A percentile compares a stretch with the other conserved stretches of the same genome.
phyloP scores from a whole-genome alignment of 129 eudicot species.

The Flaveria ramosissima region DNA sequence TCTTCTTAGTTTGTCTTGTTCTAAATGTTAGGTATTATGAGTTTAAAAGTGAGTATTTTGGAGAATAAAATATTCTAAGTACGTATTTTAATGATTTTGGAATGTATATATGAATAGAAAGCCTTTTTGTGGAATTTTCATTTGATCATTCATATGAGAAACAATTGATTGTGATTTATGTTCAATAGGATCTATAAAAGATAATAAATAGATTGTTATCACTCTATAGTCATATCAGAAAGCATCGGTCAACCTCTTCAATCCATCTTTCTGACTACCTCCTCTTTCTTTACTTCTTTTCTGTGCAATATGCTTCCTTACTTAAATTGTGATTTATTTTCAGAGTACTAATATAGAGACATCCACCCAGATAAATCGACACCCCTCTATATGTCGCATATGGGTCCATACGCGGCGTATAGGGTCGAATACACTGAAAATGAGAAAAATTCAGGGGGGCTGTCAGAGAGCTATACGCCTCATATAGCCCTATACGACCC shows the following conservation, averaged over 20 bases:
- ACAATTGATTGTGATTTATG: not conserved
- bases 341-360: no score
- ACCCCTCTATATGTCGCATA: no score
- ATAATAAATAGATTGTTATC: not conserved
- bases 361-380: no score
- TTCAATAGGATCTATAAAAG: no score
- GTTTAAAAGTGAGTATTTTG: slow-evolving; percentile 11
- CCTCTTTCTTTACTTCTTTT: slow-evolving; percentile 3
- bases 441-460: no score
- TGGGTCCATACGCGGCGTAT: no score
- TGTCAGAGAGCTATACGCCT: no score
- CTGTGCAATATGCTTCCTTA: not conserved
- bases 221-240: slow-evolving; percentile 3
- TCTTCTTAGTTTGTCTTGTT: slow-evolving; percentile 12
- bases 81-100: not conserved
- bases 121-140: not conserved
- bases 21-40: slow-evolving; percentile 22
- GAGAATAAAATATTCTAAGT: not conserved
- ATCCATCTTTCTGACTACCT: not conserved
- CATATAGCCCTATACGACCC: no score
- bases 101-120: not conserved
- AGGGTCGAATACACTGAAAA: no score
- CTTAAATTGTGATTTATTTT: not conserved
- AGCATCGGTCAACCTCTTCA: not conserved
- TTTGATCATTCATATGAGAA: not conserved